Base-by-base conservation (phyloP, 257 asterid species). In the Solanum rostratum region DNA sequence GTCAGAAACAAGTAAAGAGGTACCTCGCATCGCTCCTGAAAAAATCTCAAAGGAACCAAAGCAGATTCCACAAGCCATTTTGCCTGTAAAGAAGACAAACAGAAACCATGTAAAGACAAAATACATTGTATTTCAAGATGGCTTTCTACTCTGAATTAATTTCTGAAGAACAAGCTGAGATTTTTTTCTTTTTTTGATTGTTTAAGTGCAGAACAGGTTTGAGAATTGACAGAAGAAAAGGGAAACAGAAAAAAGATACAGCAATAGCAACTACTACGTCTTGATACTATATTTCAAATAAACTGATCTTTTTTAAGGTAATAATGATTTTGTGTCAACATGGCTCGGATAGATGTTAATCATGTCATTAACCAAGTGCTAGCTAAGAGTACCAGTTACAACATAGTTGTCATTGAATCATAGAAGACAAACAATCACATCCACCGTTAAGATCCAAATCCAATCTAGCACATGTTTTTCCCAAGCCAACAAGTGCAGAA, bases 1-100 rank as follows among this genome's bases (percentile, higher is more conserved):
- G 41, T 50, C 62, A 22, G 62, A 43, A 78, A 20, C 63, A 79
- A 50, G 84, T 74, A n/a, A 62, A 84, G 83, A 83, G 84, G 79
- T 83, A 95, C 99, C 93, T 97, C 99, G 85, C 97, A 95, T 19
- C 98, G 98, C 93, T 97, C 99, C 90, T 94, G 99, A 84, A 97
- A 95, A 88, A 87, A 93, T 86, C 99, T 93, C 85, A 95, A 88
- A 22, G 99, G 99, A 83, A 95, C 98, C 86, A 97, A 78, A 15
- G 98, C 91, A 85, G 98, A 95, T 88, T 97, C 99, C 89, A 97
- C 97, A 87, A 97, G 95, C 98, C 98, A 97, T 73, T 97, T 95
- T 66, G 97, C 98, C 99, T 97, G 50, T 46, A 30, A 54, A 45
- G 80, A 86, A 39, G 52, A 57, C 83, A 24, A 43, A 55, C 60